Conservation (phyloP, 2,329 filamentous ascomycete genomes). For the Ascochyta lentis region DNA sequence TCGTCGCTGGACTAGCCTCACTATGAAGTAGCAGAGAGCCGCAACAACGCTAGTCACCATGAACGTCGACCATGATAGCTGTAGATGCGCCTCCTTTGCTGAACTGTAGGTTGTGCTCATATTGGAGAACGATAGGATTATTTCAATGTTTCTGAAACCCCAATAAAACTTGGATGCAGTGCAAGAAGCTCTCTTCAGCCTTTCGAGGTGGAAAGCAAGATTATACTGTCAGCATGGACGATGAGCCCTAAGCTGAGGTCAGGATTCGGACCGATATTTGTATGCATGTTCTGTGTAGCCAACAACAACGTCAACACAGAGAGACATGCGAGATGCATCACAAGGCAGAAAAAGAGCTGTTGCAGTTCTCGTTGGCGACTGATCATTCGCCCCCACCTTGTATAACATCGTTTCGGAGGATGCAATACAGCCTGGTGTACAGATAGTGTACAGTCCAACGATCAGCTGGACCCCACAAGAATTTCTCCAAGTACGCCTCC, state of each 20-base stretch:
- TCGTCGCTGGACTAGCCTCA: slow-evolving; percentile 30
- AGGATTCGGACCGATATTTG: neutral
- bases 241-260: neutral
- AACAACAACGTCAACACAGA: neutral
- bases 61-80: slow-evolving; percentile 24
- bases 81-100: slow-evolving; percentile 3
- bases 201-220: neutral
- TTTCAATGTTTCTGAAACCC: neutral
- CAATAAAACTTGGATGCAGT: neutral
- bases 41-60: slow-evolving; percentile 18
- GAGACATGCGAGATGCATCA: no score
- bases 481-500: no score
- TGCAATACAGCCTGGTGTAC: no score
- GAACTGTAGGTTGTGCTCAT: neutral
- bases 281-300: neutral
- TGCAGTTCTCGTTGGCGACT: no score
- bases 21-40: slow-evolving; percentile 25
- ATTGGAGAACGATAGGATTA: neutral
- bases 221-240: slow-evolving; percentile 3
- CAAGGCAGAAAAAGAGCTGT: no score
- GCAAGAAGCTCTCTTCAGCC: neutral
- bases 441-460: no score
- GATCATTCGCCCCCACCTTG: no score
- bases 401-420: no score
- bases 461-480: no score